Base-by-base conservation (phyloP, 306 rosid species). In the Ochetophila trinervis region DNA sequence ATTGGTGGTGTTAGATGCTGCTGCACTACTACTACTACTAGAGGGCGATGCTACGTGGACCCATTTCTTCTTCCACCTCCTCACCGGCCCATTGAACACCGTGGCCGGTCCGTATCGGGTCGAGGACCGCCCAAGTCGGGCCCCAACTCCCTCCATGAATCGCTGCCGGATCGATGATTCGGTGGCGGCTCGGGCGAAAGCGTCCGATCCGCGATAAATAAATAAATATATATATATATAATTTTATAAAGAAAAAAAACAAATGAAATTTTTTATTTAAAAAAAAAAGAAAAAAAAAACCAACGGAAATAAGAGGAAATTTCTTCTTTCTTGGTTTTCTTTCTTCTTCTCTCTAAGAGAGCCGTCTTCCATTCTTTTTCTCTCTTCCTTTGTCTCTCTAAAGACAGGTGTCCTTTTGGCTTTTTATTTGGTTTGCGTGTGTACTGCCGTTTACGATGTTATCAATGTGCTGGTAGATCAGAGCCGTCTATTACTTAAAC, bases 11-110 rank as follows among this genome's bases (percentile, higher is more conserved):
- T 73, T 37, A 60, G 71, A 23, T 1, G 84, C 8, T 35, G 63
- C 63, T 8, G 47, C 10, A 58, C 63, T 23, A 63, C 79, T 67
- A 45, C 80, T 16, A 32, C 62, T 19, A 0, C 61, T 14, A n/a
- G 97, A 79, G 1, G 96, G 79, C 2, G 95, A 83, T 0, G 96
- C 61, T 6, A 87, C 88, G 81, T 86, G 96, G 80, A 93, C 83
- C 99, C 99, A 93, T 70, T 84, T 90, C 99, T 86, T 93, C 97
- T 86, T 93, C 99, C 99, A 93, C 85, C 71, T 90, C 87, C 99
- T 74, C 13, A 93, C 99, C 73, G 99, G 96, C 5, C 99, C 97
- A 21, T 72, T 93, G 85, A 93, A 93, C 57, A 93, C 99, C 64
- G 99, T 90, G 35, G 97, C 87, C 65, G 97, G 99, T 57, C 96